Base-by-base conservation (phyloP, 331 rosid species). In the Prunus yedoensis region DNA sequence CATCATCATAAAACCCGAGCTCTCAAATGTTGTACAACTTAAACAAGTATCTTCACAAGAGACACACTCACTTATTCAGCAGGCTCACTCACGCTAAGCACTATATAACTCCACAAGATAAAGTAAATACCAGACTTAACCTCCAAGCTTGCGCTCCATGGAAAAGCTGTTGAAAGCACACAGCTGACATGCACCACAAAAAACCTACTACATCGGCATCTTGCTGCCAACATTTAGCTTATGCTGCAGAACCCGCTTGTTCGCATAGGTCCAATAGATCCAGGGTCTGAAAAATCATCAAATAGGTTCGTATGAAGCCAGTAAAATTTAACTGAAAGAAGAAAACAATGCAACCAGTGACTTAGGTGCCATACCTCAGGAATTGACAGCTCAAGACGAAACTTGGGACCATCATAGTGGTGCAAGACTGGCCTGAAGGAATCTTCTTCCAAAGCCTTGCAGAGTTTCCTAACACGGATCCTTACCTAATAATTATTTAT, bases 361-460 rank as follows among this genome's bases (percentile, higher is more conserved):
- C 4, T 13, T 20, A 64, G 27, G 14, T 14, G 58, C 61, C 76
- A 41, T 81, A 95, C 99, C 96, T 95, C 99, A 2, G 99, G 99
- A 70, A 95, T 91, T 43, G 99, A 95, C 78, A 95, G 89, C 92
- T 95, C 99, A 64, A 95, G 99, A 46, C 99, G 99, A 78, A 95
- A 95, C 88, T 95, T 95, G 63, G 99, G 99, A 73, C 99, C 99
- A 69, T 95, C 99, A 59, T 95, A 95, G 79, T 95, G 99, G 84
- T 95, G 97, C 90, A 95, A 82, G 66, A 95, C 97, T 60, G 99
- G 99, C 91, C 99, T 88, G 87, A 95, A 95, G 79, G 98, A 68
- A 78, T 95, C 99, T 88, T 95, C 99, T 86, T 95, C 99, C 83
- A 95, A 78, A 49, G 98, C 94, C 86, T 88, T 92, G 88, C 98